phyloP scores from a whole-genome alignment of 352 stramenopile species.

The Pythium aristosporum region DNA sequence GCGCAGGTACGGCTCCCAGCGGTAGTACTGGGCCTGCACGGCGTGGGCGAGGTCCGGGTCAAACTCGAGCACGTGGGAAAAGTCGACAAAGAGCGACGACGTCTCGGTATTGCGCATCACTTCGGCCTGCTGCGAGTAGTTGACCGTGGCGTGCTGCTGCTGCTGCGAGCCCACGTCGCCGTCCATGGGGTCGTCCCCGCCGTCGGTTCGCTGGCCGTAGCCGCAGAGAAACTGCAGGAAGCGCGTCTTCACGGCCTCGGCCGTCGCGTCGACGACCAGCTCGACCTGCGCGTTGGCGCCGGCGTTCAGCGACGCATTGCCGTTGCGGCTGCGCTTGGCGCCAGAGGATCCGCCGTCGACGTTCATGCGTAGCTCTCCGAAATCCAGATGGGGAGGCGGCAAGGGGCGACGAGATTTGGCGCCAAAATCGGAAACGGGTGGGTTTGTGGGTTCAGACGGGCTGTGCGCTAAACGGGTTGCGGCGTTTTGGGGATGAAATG shows the following conservation, averaged over 20 bases:
- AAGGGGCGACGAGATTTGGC: slow-evolving; percentile 13
- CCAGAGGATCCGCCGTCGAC: slow-evolving; percentile 15
- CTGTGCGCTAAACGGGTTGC: neutral
- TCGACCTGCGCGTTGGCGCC: slow-evolving; percentile 39
- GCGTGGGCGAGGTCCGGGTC: slow-evolving; percentile 79
- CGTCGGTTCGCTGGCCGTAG: slow-evolving; percentile 46
- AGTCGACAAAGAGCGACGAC: slow-evolving; percentile 87
- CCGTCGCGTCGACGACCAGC: slow-evolving; percentile 66
- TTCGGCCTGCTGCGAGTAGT: slow-evolving; percentile 83
- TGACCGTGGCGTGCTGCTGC: slow-evolving; percentile 38
- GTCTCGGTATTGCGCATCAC: slow-evolving; percentile 87
- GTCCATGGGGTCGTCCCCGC: slow-evolving; percentile 14
- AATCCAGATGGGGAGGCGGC: neutral
- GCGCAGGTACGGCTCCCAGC: slow-evolving; percentile 78
- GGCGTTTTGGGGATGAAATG: neutral
- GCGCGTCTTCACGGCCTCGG: slow-evolving; percentile 78
- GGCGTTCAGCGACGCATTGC: slow-evolving; percentile 37
- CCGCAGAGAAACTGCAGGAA: slow-evolving; percentile 84
- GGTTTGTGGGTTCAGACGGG: neutral
- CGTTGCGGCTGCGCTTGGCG: slow-evolving; percentile 43
- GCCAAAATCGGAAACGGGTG: slow-evolving; percentile 22
- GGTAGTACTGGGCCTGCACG: slow-evolving; percentile 84
- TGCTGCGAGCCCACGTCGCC: slow-evolving; percentile 7
- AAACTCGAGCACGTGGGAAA: slow-evolving; percentile 81
- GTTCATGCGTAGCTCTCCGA: slow-evolving; percentile 6